Conservation (phyloP, 1,284 basidiomycete genomes). For the Microbotryomycetes sp. region DNA sequence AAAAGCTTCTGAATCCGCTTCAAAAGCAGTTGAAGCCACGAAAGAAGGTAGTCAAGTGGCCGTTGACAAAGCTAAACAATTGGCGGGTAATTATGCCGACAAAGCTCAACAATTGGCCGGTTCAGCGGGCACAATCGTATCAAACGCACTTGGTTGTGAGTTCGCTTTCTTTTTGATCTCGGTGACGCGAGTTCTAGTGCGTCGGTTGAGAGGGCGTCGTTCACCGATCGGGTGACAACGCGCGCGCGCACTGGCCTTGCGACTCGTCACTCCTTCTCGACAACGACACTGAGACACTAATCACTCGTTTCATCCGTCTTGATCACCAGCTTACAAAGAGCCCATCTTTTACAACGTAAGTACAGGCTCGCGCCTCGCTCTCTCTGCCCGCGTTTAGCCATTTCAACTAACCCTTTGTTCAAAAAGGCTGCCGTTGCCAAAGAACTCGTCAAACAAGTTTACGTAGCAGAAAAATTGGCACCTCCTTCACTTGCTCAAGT, state of each 20-base stretch:
- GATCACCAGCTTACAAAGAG: constrained; percentile 63
- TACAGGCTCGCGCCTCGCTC: not conserved
- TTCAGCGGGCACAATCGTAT: constrained; percentile 56
- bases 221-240: not conserved
- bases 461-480: constrained; percentile 76
- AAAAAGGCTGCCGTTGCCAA: constrained; percentile 57
- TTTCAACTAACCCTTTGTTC: constrained; percentile 33
- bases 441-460: constrained; percentile 83
- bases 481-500: constrained; percentile 67
- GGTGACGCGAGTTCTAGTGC: not conserved
- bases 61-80: constrained; percentile 55
- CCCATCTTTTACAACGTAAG: constrained; percentile 72
- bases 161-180: constrained; percentile 23
- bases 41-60: constrained; percentile 65
- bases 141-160: constrained; percentile 60
- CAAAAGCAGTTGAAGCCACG: constrained; percentile 43
- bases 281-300: not conserved
- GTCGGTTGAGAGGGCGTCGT: not conserved
- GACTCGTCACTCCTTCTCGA: not conserved
- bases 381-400: not conserved
- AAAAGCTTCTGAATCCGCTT: constrained; percentile 10
- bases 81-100: constrained; percentile 52
- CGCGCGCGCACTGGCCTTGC: not conserved
- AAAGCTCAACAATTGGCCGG: constrained; percentile 53
- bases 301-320: not conserved